Base-by-base conservation (phyloP, 2,329 filamentous ascomycete species). In the Cercospora sp. region DNA sequence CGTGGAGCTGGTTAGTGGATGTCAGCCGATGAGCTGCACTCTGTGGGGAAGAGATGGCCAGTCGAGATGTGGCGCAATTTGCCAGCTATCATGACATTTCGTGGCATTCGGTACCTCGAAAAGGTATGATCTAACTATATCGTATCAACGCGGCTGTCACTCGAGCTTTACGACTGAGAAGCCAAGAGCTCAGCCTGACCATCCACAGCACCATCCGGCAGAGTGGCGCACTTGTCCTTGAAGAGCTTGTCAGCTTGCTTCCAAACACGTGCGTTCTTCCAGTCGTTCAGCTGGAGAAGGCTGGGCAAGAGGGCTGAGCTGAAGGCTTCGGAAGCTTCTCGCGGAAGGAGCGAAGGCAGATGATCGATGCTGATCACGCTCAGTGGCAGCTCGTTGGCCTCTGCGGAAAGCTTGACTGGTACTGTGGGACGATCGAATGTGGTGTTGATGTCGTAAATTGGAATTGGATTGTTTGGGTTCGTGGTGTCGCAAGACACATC, bases 401-500 rank as follows among this genome's bases (percentile, higher is more conserved):
- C 82, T 65, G 84, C 81, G 76, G 82, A 87, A 71, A 85, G 88
- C 37, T 88, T 83, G 26, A 95, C 91, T 0, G 89, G 86, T 0
- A 97, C 89, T 0, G 93, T 97, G n/a, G 94, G 94, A 78, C 91
- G 89, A 78, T 89, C 88, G 78, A 97, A 97, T 24, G 93, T 95
- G 59, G 91, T 97, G 80, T 92, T 91, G 78, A 91, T 88, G 73
- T 86, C 85, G 84, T 97, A 97, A 77, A 97, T 89, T 26, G 93
- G 93, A 65, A 94, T 88, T 3, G 86, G 87, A 80, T 91, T 91
- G 82, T 90, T 84, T 2, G 88, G 88, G 81, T 90, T 92, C 37
- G 87, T 92, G 58, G 89, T 90, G 80, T 93, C 91, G 78, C 89
- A 91, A 45, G 84, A 87, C 70, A 95, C 91, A 77, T 96, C 92